phyloP scores from a whole-genome alignment of 192 early-diverging fungal species.

The Globomyces pollinis-pini region DNA sequence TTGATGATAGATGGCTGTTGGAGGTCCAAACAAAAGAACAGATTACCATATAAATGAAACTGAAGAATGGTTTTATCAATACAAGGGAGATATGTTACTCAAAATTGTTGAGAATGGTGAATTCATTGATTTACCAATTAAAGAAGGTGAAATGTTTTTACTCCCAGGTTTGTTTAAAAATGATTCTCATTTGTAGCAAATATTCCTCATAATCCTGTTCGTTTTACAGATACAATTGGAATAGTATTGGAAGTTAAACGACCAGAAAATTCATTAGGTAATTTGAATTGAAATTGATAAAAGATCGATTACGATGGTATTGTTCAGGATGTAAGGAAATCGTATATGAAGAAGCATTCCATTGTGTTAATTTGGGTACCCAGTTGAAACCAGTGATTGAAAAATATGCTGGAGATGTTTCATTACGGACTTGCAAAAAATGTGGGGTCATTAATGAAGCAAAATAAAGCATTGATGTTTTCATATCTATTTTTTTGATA shows the following conservation, averaged over 20 bases:
- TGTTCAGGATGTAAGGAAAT: constrained; percentile 75
- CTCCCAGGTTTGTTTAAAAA: constrained; percentile 72
- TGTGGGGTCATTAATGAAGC: background rate
- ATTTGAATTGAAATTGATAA: background rate
- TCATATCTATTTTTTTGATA: too few species aligned
- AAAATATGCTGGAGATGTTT: constrained; percentile 37
- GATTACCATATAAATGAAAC: constrained; percentile 98
- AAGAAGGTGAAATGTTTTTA: constrained; percentile 94
- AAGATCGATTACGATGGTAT: constrained; percentile 93
- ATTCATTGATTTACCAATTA: constrained; percentile 77
- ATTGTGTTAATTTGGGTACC: constrained; percentile 79
- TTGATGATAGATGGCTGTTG: constrained; percentile 90
- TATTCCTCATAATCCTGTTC: constrained; percentile 90
- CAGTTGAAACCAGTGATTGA: constrained; percentile 92
- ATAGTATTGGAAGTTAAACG: constrained; percentile 91
- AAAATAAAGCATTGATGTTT: too few species aligned
- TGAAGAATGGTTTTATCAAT: constrained; percentile 98
- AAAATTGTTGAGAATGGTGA: constrained; percentile 75
- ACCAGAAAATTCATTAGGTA: constrained; percentile 61
- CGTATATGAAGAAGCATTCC: constrained; percentile 84
- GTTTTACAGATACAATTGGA: constrained; percentile 90
- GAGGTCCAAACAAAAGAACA: constrained; percentile 83
- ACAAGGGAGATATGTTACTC: constrained; percentile 89
- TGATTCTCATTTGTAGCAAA: constrained; percentile 44
- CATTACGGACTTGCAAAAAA: background rate